Base-by-base conservation (phyloP, 2,329 filamentous ascomycete genomes). In the Aspergillus udagawae region DNA sequence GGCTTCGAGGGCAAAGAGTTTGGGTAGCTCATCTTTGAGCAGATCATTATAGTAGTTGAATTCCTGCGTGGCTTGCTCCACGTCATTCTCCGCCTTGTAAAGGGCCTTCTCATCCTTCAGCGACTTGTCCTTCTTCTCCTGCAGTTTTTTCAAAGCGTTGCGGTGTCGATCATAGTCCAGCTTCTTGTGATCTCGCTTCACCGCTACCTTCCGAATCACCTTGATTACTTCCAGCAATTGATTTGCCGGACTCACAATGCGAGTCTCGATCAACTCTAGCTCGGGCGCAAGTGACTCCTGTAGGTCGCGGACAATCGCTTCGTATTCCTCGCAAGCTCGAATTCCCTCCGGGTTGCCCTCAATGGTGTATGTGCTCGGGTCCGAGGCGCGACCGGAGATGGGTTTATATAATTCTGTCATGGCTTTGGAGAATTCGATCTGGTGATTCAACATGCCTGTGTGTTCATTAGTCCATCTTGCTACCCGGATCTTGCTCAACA, bases 31-130 rank as follows among this genome's bases (percentile, higher is more conserved):
- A 20, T 95, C 91, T 79, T 99, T 99, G 60, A 99, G 84, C 52
- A 99, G 81, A 69, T 97, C 91, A 78, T 99, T 99, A 82, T 94
- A 97, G 79, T 96, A 95, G 74, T 97, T 93, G 79, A 89, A 99
- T 68, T 99, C 94, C 72, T 96, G 91, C 0, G 94, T 97, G 4
- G 94, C 87, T 75, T 89, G 83, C 74, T 99, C 94, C 25, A 93
- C 84, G 41, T 97, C 92, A 67, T 86, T 91, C 75, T 99, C 94
- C 4, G 91, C 91, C 75, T 95, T 96, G 85, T 95, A 99, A 67
- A 96, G 82, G 17, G 92, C 92, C 79, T 97, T 99, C 73, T 99
- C 94, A 67, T 99, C 94, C 80, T 99, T 99, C 62, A 96, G 79
- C 3, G 85, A 89, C 77, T 95, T 96, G 60, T 99, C 94, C 76